Evolutionary conservation across 371 early-diverging fungal species (phyloP), one percentile per base, ranked within the genome.

Genomic region (Blyttiomyces sp.): DNA sequence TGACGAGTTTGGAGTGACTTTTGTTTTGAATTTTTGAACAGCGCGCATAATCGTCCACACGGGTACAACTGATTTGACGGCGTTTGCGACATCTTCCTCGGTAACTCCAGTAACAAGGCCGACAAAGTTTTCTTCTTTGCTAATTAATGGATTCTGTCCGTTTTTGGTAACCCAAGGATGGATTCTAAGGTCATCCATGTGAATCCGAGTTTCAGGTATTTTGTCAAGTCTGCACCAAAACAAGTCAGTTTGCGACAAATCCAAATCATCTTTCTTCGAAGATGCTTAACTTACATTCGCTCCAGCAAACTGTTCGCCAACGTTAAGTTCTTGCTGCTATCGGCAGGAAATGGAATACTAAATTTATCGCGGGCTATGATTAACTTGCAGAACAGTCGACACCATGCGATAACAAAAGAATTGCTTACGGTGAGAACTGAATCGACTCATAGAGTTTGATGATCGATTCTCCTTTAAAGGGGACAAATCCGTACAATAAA

Each of bases 141-240:
- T 72, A 16, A 69, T 35, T 57, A 94, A 76, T 19, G 83, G 81
- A 2, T 78, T 76, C 6, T 52, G 61, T 55, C 89, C 93, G 63
- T 84, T 57, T 36, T 86, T 69, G 4, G 95, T 94, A 13, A 94
- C 76, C 95, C 95, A 96, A 4, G 91, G 88, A 66, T 95, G 86
- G 3, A 34, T 50, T 77, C 39, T 39, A 24, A 92, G 64, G 44
- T 88, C 86, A 7, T 79, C 77, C 64, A 95, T 82, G 0, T 89
- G 84, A 27, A 93, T 91, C 28, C 98, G 85, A 2, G 75, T 72
- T 1, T 70, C 72, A 2, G 94, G 91, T 61, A 91, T 78, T 72
- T 89, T 93, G 34, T 89, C 88, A 11, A 98, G 71, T 65, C 72
- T 72, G 39, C 0, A 43, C 4, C 19, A 43, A 49, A 53, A 26